Evolutionary conservation across 75 land plant species (phyloP), one percentile per base, ranked within the genome.

Genomic region (Picea glauca): DNA sequence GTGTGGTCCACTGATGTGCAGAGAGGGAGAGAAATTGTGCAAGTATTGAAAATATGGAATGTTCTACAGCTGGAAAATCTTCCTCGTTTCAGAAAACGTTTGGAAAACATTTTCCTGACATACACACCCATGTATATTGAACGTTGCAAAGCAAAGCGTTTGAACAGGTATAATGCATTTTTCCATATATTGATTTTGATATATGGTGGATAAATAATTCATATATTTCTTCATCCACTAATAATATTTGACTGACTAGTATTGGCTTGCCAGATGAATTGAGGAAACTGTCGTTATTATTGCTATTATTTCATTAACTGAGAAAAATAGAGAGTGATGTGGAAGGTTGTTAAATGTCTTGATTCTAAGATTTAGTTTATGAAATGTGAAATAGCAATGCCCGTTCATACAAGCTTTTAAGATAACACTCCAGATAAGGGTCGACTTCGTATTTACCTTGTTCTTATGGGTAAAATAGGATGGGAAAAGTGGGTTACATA

Each of bases 11-110:
- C 85, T 78, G 95, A 91, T 74, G 72, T 93, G 23, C 75, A 81
- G 14, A 83, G 84, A 62, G 81, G 84, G 17, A 21, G 26, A 56
- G 21, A n/a, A 43, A 82, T 80, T 30, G 40, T 59, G 0, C 95
- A 93, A 72, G 79, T 93, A 15, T 60, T 93, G 15, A 93, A 84
- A 67, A 80, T 91, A 21, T 93, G 95, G 95, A 87, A 93, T 75
- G 14, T 91, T 46, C 60, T 93, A 4, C 80, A 80, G 15, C 23
- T 78, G n/a, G 81, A 75, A 21, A 82, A 82, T 11, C 60, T 93
- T 32, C 83, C 84, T 33, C 72, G 72, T 67, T 64, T 88, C 58
- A 64, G 63, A 1, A 85, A 74, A 33, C 89, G 92, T 9, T 80
- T 93, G 58, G 86, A 85, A 61, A 60, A 58, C n/a, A 78, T 88